Evolutionary conservation across 352 stramenopile species (phyloP), one percentile per base, ranked within the genome.

Genomic region (Aphanomyces invadans): DNA sequence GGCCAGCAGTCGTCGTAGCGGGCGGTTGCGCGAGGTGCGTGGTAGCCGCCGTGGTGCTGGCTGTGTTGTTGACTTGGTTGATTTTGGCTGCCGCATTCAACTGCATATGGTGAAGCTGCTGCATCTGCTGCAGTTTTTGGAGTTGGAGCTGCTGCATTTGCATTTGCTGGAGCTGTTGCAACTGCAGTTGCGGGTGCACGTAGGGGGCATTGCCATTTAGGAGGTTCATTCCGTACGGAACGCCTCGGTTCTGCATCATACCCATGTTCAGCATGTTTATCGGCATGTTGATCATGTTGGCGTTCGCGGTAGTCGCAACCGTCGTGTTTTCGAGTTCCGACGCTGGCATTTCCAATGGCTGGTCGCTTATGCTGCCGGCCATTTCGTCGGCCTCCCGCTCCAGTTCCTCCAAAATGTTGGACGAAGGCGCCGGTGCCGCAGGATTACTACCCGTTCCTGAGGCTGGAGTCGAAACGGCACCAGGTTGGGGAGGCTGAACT

Each of bases 111-210:
- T 81, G 80, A 25, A 92, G 71, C 31, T 93, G 84, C 65, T 93
- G 85, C 57, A 95, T 90, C 69, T 92, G 84, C 21, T 91, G 89
- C 1, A 80, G 79, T 38, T 81, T 80, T 26, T 90, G 74, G 31
- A 91, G 82, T 67, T 93, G 85, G 54, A 95, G 86, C 70, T 92
- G 84, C 65, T 94, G 86, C 2, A 94, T 78, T 53, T 93, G 84
- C 21, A 93, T 86, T 61, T 93, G 84, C 51, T 92, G 86, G 21
- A 94, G 70, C 62, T 94, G 86, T 15, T 67, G 60, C 31, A 67
- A 19, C 42, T 67, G 60, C 2, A 67, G 38, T 28, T 67, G 60
- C 23, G 60, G 60, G 29, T 67, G 26, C 19, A 65, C 36, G 29
- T 65, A 65, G 10, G 15, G 29, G n/a, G 59, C 42, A 3, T 45